These are phyloP conservation scores for Aspergillus intermedius DNA, from an alignment of 2,329 filamentous ascomycete genomes.

Conservation along the genomic window DNA sequence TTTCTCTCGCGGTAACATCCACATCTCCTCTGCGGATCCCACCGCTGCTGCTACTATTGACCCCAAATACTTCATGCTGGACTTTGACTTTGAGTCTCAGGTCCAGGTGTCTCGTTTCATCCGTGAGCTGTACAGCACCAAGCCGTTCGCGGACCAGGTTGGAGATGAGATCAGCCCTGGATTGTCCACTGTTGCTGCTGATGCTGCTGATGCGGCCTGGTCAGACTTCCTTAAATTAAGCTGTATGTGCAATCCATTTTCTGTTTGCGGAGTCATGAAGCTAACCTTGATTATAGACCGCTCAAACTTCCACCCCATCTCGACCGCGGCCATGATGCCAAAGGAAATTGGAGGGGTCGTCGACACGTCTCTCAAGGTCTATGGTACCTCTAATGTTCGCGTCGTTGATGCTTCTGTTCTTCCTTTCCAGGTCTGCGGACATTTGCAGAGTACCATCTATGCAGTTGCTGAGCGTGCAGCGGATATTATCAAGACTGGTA, in stretches of 20 bases:
- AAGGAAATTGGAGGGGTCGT: background rate
- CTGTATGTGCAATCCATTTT: conserved; percentile 14
- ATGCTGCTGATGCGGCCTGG: conserved; percentile 17
- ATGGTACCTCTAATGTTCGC: background rate
- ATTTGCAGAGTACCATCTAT: background rate
- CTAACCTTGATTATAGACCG: background rate
- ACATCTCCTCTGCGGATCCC: conserved; percentile 17
- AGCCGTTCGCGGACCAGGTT: conserved; percentile 15
- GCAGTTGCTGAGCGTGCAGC: conserved; percentile 1
- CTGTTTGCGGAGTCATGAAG: background rate
- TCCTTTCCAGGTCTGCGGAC: background rate
- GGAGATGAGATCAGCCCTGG: conserved; percentile 18
- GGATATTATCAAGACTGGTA: background rate
- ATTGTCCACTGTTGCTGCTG: conserved; percentile 11
- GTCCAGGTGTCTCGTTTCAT: conserved; percentile 16
- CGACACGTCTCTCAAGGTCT: background rate
- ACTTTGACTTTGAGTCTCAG: conserved; percentile 14
- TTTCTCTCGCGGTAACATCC: conserved; percentile 21
- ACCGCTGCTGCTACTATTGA: conserved; percentile 17
- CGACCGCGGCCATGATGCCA: background rate
- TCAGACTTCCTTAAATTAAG: conserved; percentile 17
- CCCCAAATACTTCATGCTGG: conserved; percentile 24
- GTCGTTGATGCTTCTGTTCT: background rate
- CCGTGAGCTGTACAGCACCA: conserved; percentile 14
- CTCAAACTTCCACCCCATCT: background rate